phyloP scores from a whole-genome alignment of 2,329 filamentous ascomycete genomes.

The Parasarocladium wereldwijsianum region DNA sequence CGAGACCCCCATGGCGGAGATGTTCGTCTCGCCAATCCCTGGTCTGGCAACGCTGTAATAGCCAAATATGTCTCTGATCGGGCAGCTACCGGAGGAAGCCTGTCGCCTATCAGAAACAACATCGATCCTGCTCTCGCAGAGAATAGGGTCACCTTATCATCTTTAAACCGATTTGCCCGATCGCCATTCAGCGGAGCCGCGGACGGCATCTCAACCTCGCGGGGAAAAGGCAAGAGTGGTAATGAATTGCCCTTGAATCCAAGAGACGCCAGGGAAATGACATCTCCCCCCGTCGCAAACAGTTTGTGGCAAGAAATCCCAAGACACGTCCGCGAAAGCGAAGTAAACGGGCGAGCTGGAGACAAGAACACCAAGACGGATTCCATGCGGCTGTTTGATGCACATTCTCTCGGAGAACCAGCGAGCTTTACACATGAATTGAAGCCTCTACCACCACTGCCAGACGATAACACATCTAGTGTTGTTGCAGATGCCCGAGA shows the following conservation, averaged over 20 bases:
- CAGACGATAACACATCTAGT: conserved; percentile 9
- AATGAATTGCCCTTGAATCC: no score
- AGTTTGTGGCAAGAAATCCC: no score
- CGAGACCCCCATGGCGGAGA: no score
- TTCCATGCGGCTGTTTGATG: conserved; percentile 3
- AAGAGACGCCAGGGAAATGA: no score
- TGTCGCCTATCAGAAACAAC: conserved; percentile 6
- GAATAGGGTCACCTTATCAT: conserved; percentile 14
- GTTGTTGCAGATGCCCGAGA: neutral
- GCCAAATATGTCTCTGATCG: conserved; percentile 3
- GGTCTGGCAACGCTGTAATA: neutral
- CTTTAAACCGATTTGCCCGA: conserved; percentile 13
- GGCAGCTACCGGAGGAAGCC: conserved; percentile 6
- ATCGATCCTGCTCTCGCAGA: conserved; percentile 13
- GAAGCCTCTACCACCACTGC: conserved; percentile 34
- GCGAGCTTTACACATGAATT: no score
- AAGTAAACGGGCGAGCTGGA: no score
- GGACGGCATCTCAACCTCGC: conserved; percentile 6
- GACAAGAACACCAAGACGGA: no score
- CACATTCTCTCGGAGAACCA: neutral
- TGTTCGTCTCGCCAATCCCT: conserved; percentile 8
- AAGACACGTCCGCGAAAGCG: no score
- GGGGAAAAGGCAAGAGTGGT: neutral
- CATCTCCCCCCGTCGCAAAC: no score
- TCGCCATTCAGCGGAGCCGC: conserved; percentile 10